A percentile compares a stretch with the other conserved stretches of the same genome.
Evolutionary conservation across 2,329 filamentous ascomycete genomes (phyloP).

Genomic region (Venturia oleaginea): DNA sequence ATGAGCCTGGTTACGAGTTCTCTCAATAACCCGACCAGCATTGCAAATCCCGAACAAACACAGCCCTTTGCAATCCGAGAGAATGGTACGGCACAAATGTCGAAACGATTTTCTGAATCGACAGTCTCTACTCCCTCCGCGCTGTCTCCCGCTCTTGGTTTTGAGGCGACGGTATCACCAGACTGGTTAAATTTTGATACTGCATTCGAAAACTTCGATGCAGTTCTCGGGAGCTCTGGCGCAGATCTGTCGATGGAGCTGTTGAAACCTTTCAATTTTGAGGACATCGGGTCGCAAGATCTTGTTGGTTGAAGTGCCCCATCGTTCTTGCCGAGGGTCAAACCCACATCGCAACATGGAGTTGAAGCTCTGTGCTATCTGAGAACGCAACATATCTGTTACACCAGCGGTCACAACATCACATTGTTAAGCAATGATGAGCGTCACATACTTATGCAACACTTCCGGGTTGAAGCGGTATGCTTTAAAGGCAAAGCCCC

Average conservation of each 20-base stretch:
- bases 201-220: slow-evolving; percentile 16
- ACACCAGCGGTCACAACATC: not conserved
- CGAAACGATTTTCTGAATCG: not conserved
- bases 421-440: not conserved
- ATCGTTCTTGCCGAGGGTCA: not conserved
- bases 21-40: not conserved
- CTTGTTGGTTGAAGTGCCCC: not conserved
- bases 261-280: slow-evolving; percentile 12
- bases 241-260: slow-evolving; percentile 13
- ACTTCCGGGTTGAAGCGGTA: not conserved
- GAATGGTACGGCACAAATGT: not conserved
- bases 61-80: not conserved
- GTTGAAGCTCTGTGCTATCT: no score
- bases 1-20: not conserved
- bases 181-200: slow-evolving; percentile 15
- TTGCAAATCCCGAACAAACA: not conserved
- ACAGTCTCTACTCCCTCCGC: not conserved
- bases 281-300: slow-evolving; percentile 3
- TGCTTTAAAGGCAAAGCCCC: not conserved
- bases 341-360: not conserved
- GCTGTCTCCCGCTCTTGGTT: not conserved
- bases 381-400: not conserved
- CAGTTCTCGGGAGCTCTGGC: slow-evolving; percentile 15
- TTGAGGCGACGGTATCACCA: slow-evolving; percentile 1
- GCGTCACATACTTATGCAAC: not conserved